Evolutionary conservation across 2,329 filamentous ascomycete species (phyloP).

Genomic region (Ophiocordyceps polyrhachis-furcata): DNA sequence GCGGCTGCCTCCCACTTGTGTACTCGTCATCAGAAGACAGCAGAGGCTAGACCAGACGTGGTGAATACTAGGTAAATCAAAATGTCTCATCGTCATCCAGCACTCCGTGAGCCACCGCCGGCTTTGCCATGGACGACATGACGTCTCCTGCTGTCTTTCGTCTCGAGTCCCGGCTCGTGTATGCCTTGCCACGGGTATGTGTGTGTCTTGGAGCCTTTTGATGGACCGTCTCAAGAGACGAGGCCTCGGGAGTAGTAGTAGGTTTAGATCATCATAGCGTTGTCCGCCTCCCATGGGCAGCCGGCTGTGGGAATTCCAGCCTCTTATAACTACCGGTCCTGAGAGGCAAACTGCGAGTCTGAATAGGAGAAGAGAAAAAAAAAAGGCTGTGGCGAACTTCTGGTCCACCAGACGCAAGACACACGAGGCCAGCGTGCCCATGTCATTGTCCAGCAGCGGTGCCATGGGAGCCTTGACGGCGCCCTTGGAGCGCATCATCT

Average conservation of each 20-base stretch:
- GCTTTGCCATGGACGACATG: background rate
- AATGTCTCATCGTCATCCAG: background rate
- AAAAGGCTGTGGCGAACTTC: too few species aligned
- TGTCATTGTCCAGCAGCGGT: conserved; percentile 9
- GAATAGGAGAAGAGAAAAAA: too few species aligned
- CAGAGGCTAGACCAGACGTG: too few species aligned
- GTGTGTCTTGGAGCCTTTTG: background rate
- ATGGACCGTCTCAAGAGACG: background rate
- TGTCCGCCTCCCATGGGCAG: too few species aligned
- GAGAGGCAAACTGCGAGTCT: background rate
- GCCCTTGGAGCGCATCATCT: conserved; percentile 22
- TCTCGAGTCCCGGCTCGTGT: background rate
- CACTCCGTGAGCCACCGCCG: too few species aligned
- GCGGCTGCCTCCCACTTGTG: background rate
- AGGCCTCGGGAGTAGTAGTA: background rate
- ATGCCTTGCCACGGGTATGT: background rate
- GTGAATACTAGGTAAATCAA: too few species aligned
- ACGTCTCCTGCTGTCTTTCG: background rate
- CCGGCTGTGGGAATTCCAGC: background rate
- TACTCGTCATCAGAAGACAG: too few species aligned
- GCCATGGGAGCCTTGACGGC: conserved; percentile 15
- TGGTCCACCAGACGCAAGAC: too few species aligned
- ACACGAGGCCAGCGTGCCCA: conserved; percentile 3
- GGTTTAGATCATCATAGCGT: background rate
- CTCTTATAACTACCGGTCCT: background rate